Base-by-base conservation (phyloP, 78 protist species). In the Paulinella micropora region DNA sequence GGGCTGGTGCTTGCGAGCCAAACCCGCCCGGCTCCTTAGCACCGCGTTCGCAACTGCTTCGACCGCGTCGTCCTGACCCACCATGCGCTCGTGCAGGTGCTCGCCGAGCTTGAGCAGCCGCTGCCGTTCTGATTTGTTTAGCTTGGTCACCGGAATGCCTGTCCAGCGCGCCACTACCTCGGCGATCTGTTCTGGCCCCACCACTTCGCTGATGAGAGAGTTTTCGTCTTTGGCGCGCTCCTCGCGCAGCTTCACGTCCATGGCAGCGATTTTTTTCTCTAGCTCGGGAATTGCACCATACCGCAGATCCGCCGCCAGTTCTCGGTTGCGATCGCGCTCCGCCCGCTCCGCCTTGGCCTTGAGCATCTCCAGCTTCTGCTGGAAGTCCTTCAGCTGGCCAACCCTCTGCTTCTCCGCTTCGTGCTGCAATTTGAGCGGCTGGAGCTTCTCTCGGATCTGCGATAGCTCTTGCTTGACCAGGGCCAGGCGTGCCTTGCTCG, bases 61-160 rank as follows among this genome's bases (percentile, higher is more conserved):
- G 32, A 98, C 97, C 0, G 99, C 99, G 34, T 90, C 94, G 67
- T 90, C 89, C 92, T 98, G 99, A 69, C 99, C 99, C 26, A 96
- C 91, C 1, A 98, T 97, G 38, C 98, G 93, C 83, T 77, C 23
- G 89, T 89, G 93, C 2, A 98, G 95, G 34, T 36, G 86, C 39
- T 94, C 86, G 29, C 51, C 37, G 35, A 98, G 91, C 2, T 2
- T 0, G 29, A 97, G 94, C n/a, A 97, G 89, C 83, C 95, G 89
- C 39, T 96, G 95, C 79, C 92, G 82, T 89, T 96, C 96, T 0
- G 94, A 69, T 89, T 90, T 90, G 29, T 64, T 29, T n/a, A 97
- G 90, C 69, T 92, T 90, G 35, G 84, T 28, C 26, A 97, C 97
- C 79, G 99, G 99, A 37, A 98, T 96, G 88, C 99, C 99, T 1